These are phyloP conservation scores for Kwoniella heveanensis DNA, from an alignment of 768 basidiomycete species.

Conservation along the genomic window DNA sequence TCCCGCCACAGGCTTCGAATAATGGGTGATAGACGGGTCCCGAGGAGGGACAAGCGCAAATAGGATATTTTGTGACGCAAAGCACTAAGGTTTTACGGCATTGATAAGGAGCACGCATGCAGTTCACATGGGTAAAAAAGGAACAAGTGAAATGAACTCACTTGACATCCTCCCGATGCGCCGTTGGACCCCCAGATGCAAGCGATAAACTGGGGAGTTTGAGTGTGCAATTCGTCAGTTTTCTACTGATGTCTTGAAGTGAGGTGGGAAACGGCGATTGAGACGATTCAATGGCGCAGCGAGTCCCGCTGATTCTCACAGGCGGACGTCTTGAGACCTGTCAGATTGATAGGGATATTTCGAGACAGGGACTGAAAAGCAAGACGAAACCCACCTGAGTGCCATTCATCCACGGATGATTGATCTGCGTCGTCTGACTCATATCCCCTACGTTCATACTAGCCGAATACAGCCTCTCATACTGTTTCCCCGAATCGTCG, in stretches of 20 bases:
- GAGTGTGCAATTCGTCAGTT: neutral
- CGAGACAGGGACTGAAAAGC: too few species aligned
- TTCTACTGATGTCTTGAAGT: too few species aligned
- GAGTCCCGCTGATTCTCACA: too few species aligned
- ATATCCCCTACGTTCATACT: constrained; percentile 38
- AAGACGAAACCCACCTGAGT: constrained; percentile 21
- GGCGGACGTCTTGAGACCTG: too few species aligned
- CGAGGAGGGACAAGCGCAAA: neutral
- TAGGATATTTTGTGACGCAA: neutral
- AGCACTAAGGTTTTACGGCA: neutral
- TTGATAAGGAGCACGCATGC: neutral
- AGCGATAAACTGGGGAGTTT: constrained; percentile 33
- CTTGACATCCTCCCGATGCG: constrained; percentile 44
- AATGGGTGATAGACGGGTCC: neutral
- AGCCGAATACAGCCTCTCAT: constrained; percentile 34
- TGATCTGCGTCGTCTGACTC: constrained; percentile 13
- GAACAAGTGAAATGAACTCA: constrained; percentile 11
- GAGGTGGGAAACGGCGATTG: neutral
- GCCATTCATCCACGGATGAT: constrained; percentile 37
- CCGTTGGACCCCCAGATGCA: constrained; percentile 41
- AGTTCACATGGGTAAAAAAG: neutral
- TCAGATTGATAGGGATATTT: too few species aligned
- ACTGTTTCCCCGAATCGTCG: constrained; percentile 27
- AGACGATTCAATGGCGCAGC: too few species aligned
- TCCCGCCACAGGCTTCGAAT: too few species aligned